Conservation (phyloP, 106 monocot genomes). For the Apostasia ramifera region DNA sequence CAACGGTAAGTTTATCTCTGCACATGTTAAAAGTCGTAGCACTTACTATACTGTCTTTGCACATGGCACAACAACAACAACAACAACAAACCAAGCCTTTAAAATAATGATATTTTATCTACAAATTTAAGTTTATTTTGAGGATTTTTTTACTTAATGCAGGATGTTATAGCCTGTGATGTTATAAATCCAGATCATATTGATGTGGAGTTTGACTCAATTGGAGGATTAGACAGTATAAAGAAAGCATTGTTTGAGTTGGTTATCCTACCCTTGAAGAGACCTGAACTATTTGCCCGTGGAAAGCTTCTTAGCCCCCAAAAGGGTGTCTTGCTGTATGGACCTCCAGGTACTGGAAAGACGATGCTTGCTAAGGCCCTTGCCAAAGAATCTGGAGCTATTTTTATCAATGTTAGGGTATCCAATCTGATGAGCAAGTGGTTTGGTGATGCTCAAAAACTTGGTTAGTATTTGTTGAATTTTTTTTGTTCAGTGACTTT, state of each 20-base stretch:
- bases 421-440: conserved; percentile 99
- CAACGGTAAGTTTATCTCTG: too few species aligned
- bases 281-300: conserved; percentile 78
- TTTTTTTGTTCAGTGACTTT: too few species aligned
- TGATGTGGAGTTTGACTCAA: conserved; percentile 84
- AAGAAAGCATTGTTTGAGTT: conserved; percentile 76
- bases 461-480: conserved; percentile 38
- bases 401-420: conserved; percentile 91
- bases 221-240: conserved; percentile 79
- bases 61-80: too few species aligned
- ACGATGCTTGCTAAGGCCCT: conserved; percentile 98
- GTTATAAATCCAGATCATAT: conserved; percentile 94
- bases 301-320: conserved; percentile 96
- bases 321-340: conserved; percentile 88
- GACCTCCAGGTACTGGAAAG: conserved; percentile 96
- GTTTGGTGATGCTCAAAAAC: conserved; percentile 99
- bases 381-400: conserved; percentile 89
- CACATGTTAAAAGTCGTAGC: too few species aligned
- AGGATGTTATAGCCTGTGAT: conserved; percentile 97
- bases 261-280: conserved; percentile 80
- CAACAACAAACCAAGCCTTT: too few species aligned
- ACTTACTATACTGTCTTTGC: too few species aligned
- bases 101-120: too few species aligned
- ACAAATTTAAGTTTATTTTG: too few species aligned
- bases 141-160: background rate